These are phyloP conservation scores for Filobasidium uniguttulatum DNA, from an alignment of 1,284 basidiomycete genomes.

Conservation along the genomic window DNA sequence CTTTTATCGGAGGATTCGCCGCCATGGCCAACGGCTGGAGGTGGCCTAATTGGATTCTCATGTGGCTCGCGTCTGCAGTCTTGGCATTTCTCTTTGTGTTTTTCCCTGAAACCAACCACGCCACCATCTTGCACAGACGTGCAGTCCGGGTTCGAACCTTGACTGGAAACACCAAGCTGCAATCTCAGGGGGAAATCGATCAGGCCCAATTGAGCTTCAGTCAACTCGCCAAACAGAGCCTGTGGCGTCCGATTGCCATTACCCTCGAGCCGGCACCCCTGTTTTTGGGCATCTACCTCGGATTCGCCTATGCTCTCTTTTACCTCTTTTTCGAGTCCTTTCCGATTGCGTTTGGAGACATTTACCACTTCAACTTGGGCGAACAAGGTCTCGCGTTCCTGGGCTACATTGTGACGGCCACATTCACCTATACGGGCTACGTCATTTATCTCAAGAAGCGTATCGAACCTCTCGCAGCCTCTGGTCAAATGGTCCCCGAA, in stretches of 20 bases:
- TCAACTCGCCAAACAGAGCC: neutral
- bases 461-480: conserved; percentile 17
- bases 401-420: conserved; percentile 22
- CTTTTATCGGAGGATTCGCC: conserved; percentile 19
- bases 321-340: conserved; percentile 18
- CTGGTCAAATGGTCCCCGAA: conserved; percentile 14
- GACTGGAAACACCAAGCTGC: conserved; percentile 31
- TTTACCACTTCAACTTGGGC: conserved; percentile 21
- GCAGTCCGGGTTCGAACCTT: conserved; percentile 29
- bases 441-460: conserved; percentile 17
- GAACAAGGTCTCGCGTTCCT: conserved; percentile 12
- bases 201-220: neutral
- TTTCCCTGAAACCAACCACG: conserved; percentile 30
- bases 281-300: conserved; percentile 14
- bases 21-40: conserved; percentile 24
- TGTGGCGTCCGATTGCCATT: conserved; percentile 1
- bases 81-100: conserved; percentile 19
- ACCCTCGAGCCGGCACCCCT: conserved; percentile 12
- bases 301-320: neutral
- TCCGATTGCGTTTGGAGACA: conserved; percentile 19
- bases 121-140: conserved; percentile 33
- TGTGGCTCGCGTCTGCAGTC: conserved; percentile 18
- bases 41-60: conserved; percentile 25
- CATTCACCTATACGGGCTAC: conserved; percentile 19
- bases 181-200: conserved; percentile 24